phyloP scores from a whole-genome alignment of 768 basidiomycete genomes.

The Tulasnella sp. region DNA sequence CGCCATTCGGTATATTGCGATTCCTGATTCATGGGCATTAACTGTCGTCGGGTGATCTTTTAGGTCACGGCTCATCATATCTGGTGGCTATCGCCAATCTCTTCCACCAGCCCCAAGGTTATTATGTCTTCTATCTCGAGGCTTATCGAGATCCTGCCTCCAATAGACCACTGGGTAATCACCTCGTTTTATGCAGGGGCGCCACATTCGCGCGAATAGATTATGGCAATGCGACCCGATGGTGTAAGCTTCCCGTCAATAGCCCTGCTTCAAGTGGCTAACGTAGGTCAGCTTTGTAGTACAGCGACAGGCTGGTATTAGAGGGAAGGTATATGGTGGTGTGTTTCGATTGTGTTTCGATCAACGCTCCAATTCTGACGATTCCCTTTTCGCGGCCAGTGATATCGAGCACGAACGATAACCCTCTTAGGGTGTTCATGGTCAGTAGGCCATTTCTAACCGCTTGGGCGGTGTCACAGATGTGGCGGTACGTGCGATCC shows the following conservation, averaged over 20 bases:
- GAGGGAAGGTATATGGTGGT: background rate
- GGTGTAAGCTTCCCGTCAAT: background rate
- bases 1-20: too few species aligned
- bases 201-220: slow-evolving; percentile 3
- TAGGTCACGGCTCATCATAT: slow-evolving; percentile 2
- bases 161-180: too few species aligned
- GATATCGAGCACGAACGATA: background rate
- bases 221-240: slow-evolving; percentile 4
- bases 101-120: slow-evolving; percentile 3
- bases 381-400: background rate
- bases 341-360: background rate
- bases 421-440: background rate
- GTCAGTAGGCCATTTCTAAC: slow-evolving; percentile 6
- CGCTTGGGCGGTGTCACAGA: slow-evolving; percentile 7
- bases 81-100: background rate
- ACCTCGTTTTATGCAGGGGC: background rate
- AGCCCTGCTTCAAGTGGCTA: background rate
- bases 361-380: background rate
- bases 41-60: background rate
- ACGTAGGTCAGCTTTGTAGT: background rate
- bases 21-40: too few species aligned
- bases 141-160: too few species aligned
- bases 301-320: slow-evolving; percentile 4
- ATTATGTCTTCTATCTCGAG: too few species aligned
- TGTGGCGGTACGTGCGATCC: background rate